Evolutionary conservation across 2,329 filamentous ascomycete genomes (phyloP).

Genomic region (Xylariaceae sp.): DNA sequence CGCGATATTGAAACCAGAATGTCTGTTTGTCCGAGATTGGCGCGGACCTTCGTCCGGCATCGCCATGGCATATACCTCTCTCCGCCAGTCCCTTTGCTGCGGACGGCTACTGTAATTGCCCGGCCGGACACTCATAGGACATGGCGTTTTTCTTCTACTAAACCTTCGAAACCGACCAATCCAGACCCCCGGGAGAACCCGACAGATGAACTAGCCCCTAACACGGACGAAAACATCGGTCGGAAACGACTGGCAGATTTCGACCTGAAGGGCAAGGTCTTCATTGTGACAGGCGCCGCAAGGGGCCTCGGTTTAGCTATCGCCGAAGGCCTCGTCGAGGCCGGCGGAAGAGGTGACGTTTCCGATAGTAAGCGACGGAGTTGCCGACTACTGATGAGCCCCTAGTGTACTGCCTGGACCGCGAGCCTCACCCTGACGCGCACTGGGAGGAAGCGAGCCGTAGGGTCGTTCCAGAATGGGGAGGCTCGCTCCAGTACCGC

Average conservation of each 20-base stretch:
- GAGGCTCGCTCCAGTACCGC: slow-evolving; percentile 67
- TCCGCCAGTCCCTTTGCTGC: not conserved
- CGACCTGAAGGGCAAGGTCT: slow-evolving; percentile 65
- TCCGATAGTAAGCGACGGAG: not conserved
- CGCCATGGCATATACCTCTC: slow-evolving; percentile 3
- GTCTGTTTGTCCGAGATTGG: slow-evolving; percentile 19
- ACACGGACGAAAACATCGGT: slow-evolving; percentile 33
- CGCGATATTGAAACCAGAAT: slow-evolving; percentile 5
- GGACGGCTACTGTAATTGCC: not conserved
- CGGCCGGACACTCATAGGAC: not conserved
- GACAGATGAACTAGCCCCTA: slow-evolving; percentile 20
- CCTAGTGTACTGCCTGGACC: slow-evolving; percentile 60
- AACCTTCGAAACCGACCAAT: slow-evolving; percentile 18
- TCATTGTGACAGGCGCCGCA: slow-evolving; percentile 71
- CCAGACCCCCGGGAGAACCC: slow-evolving; percentile 34
- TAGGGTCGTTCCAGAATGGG: slow-evolving; percentile 59
- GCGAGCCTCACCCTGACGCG: slow-evolving; percentile 50
- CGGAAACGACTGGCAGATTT: slow-evolving; percentile 62
- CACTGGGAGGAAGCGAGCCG: slow-evolving; percentile 65
- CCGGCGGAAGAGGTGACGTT: slow-evolving; percentile 64
- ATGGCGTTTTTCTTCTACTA: slow-evolving; percentile 10
- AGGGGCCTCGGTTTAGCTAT: slow-evolving; percentile 74
- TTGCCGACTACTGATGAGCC: slow-evolving; percentile 5
- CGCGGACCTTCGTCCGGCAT: slow-evolving; percentile 10
- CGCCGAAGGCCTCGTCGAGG: slow-evolving; percentile 72